Base-by-base conservation (phyloP, 257 asterid species). In the Solanum ossicruentum region DNA sequence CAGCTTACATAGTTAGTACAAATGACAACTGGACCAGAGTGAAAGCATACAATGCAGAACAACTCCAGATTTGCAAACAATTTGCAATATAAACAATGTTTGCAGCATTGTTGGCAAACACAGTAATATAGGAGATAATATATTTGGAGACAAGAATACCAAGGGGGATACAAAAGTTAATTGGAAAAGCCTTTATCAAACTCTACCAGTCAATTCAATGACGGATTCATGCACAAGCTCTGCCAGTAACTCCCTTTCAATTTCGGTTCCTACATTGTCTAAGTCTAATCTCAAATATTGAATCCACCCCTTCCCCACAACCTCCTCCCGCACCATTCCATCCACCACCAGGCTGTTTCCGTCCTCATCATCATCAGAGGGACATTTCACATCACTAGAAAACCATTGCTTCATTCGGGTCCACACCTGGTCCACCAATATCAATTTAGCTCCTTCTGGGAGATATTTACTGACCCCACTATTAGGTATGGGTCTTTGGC, bases 281-380 rank as follows among this genome's bases (percentile, higher is more conserved):
- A 71, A 84, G 88, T 93, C 99, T 86, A 87, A 9, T 41, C 91
- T 90, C 89, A 87, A 87, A 84, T 86, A 83, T 70, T 92, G 95
- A 36, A 56, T 67, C 99, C 99, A 95, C 84, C 94, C 92, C 72
- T 85, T 93, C 36, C 95, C 95, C 83, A 84, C 94, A 85, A 92
- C 94, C 91, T 95, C 98, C 84, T 90, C 89, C 82, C 87, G 88
- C 88, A 91, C 95, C 90, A 93, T 89, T 89, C 93, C 83, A 90
- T 91, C 98, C 84, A 91, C 94, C 85, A 90, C 91, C 89, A 91
- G 88, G 87, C 89, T 57, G 87, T 83, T 71, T 51, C 85, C 87
- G 82, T 90, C 98, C 89, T 86, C 93, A 84, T 87, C 84, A 45
- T 91, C 93, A 39, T 78, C 88, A 56, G 54, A 26, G 32, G 87